Evolutionary conservation across 2,329 filamentous ascomycete genomes (phyloP), one percentile per base, ranked within the genome.

Genomic region (Blumeriella jaapii): DNA sequence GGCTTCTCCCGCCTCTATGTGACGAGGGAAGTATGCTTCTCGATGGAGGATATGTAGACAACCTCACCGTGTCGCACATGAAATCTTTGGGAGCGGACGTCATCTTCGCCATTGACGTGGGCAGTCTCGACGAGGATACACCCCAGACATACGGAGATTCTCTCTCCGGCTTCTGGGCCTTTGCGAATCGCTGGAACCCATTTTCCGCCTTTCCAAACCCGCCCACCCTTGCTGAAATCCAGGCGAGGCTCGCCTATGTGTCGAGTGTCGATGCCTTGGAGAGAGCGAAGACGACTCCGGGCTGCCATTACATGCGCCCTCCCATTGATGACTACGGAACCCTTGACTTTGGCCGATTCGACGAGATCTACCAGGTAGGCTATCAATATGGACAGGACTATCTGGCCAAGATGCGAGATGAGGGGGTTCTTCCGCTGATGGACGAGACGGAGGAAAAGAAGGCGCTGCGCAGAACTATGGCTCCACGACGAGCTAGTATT

Each of bases 11-110:
- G 9, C 91, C 91, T 0, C 71, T 98, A 13, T 98, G 91, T 53
- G 91, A 98, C 54, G 89, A 98, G 53, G 91, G 93, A 15, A 89
- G 79, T 62, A 93, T 98, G 86, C 68, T 98, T 2, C 70, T 98
- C 0, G 91, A 98, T 51, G 91, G 91, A 26, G 91, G 91, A 11
- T 98, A 98, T 57, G 79, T 96, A 34, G 91, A 98, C 66, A 98
- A 98, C 50, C 64, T 98, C 39, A 96, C 91, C 0, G 93, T 98
- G 12, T 81, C 84, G 10, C 87, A 96, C 59, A 98, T 98, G 91
- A 94, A 93, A 59, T 80, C 78, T 3, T 69, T 98, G 0, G 91
- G 91, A 0, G 86, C 86, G 8, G 85, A 95, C 53, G 77, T 91
- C 28, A 93, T 98, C 45, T 95, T 98, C 56, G 91, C 91, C 1